Percentiles rank a stretch among this genome's conserved stretches.
Evolutionary conservation across 2,329 filamentous ascomycete genomes (phyloP).

Genomic region (Arthrobotrys megalospora): DNA sequence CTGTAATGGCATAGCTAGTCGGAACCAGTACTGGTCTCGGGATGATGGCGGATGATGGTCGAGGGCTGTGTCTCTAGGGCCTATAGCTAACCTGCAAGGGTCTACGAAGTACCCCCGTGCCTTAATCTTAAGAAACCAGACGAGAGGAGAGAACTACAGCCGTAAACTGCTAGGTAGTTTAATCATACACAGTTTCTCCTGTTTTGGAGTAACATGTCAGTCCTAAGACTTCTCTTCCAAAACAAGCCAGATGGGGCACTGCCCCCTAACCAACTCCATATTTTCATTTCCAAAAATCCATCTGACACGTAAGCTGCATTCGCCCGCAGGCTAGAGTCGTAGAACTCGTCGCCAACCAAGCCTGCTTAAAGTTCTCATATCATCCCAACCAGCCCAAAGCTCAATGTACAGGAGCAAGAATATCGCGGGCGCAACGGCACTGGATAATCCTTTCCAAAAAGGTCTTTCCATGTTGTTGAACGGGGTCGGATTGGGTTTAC

Average conservation of each 20-base stretch:
- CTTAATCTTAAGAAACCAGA: too few species aligned
- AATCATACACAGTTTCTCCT: too few species aligned
- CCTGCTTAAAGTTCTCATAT: neutral
- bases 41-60: too few species aligned
- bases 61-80: too few species aligned
- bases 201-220: too few species aligned
- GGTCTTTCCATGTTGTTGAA: neutral
- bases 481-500: neutral
- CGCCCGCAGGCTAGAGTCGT: neutral
- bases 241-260: neutral
- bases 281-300: neutral
- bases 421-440: neutral
- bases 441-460: neutral
- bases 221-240: too few species aligned
- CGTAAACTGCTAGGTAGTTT: too few species aligned
- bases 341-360: conserved; percentile 3
- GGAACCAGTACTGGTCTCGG: too few species aligned
- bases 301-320: conserved; percentile 14
- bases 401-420: conserved; percentile 5
- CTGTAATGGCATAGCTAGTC: too few species aligned
- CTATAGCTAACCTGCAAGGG: too few species aligned
- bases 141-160: too few species aligned
- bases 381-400: conserved; percentile 1
- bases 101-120: too few species aligned
- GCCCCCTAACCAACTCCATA: neutral